Evolutionary conservation across 805 yeast species (phyloP), one percentile per base, ranked within the genome.

Genomic region (Wickerhamomyces subpelliculosus): DNA sequence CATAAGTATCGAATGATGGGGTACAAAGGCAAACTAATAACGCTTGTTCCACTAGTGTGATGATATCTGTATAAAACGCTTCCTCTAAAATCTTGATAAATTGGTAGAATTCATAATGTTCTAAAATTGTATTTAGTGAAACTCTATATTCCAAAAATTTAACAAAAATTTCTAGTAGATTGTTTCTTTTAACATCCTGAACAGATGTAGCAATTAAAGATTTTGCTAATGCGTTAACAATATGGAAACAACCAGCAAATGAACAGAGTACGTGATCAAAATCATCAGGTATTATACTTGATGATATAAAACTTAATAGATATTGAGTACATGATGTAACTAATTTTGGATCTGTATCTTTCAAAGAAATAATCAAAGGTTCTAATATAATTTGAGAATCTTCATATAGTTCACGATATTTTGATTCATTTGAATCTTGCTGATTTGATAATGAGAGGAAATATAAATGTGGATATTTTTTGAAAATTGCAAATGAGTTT

Each of bases 21-120:
- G 78, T 67, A 41, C 78, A 71, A 10, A 80, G 52, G 1, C 75
- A 72, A 18, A 75, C 48, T 23, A 75, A 61, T 23, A 76, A 49
- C 5, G 75, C 71, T 36, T 75, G 68, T 35, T 79, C 84, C 35
- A 73, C 55, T 5, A 66, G 52, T 4, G 66, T 58, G 9, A 66
- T 54, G 1, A 72, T 44, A 11, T 57, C 39, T 0, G 48, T 42
- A 38, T 70, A 67, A 9, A 61, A 53, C 2, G 39, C 28, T 10
- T 37, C 36, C 26, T 67, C 67, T 1, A 45, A 45, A 3, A 40
- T 44, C 4, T 48, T 38, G 4, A 59, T 52, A 6, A 48, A 42
- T 3, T 43, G 45, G 17, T 55, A 47, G 18, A 42, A 37, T 2
- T 58, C 48, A 10, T 54, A 49, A 4, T 51, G 45, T 24, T 51